Percentiles rank a stretch among this genome's conserved stretches.
Evolutionary conservation across 169 alveolate species (phyloP).

Genomic region (Eimeria necatrix): DNA sequence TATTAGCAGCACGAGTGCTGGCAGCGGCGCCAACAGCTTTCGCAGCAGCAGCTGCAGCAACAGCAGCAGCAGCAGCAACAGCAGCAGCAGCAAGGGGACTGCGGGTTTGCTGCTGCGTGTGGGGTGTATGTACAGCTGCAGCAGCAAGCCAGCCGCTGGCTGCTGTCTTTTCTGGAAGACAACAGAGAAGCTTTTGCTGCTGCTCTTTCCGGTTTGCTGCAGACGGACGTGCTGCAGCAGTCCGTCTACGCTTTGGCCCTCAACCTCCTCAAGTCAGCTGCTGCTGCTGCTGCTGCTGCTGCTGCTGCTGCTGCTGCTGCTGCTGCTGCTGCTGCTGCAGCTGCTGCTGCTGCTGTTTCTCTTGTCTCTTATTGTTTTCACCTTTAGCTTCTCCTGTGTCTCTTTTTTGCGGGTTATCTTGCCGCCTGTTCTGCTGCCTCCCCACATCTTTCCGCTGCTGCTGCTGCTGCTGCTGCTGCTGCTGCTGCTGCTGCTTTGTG

Average conservation of each 20-base stretch:
- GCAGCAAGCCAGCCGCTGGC: neutral
- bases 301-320: no score
- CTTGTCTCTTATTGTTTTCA: neutral
- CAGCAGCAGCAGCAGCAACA: no score
- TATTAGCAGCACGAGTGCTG: no score
- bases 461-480: neutral
- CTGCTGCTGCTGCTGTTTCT: neutral
- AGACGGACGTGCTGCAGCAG: neutral
- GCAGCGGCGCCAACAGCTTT: no score
- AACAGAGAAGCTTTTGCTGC: neutral
- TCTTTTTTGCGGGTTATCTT: neutral
- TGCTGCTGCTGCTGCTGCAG: neutral
- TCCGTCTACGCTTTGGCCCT: neutral
- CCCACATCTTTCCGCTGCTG: neutral
- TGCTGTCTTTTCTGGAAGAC: neutral
- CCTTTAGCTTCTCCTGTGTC: neutral
- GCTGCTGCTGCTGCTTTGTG: neutral
- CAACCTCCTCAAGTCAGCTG: neutral
- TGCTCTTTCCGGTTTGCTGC: neutral
- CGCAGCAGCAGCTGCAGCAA: no score
- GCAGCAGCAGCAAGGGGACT: no score
- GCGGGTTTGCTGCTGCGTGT: no score
- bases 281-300: neutral
- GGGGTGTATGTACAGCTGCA: neutral
- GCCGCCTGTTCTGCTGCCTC: neutral